Percentiles rank a stretch among this genome's conserved stretches.
These are phyloP conservation scores for Trifolium fragiferum DNA, from an alignment of 306 rosid genomes.

Conservation along the genomic window DNA sequence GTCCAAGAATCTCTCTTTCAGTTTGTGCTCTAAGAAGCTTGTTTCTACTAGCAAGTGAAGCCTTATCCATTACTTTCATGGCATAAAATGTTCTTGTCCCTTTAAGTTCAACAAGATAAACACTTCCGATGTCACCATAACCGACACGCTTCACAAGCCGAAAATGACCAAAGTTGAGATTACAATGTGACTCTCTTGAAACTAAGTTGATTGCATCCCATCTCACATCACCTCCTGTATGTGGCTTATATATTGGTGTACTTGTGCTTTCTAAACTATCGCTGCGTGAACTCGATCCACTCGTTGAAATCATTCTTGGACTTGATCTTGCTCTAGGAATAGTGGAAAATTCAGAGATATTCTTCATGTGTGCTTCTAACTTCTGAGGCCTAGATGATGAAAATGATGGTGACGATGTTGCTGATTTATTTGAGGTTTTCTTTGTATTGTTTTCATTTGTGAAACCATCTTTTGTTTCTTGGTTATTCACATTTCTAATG, in stretches of 20 bases:
- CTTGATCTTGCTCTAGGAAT: constrained; percentile 4
- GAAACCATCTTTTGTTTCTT: constrained; percentile 26
- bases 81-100: constrained; percentile 66
- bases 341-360: constrained; percentile 37
- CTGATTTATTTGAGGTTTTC: not conserved
- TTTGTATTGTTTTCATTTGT: constrained; percentile 31
- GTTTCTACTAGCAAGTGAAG: constrained; percentile 75
- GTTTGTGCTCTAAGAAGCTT: constrained; percentile 87
- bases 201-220: constrained; percentile 79
- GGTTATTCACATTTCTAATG: constrained; percentile 31
- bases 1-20: constrained; percentile 90
- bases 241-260: constrained; percentile 63
- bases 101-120: constrained; percentile 76
- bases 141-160: constrained; percentile 83
- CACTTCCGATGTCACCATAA: constrained; percentile 84
- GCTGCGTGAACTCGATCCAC: constrained; percentile 52
- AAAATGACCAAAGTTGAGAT: constrained; percentile 66
- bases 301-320: constrained; percentile 36
- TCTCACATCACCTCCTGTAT: constrained; percentile 82
- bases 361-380: constrained; percentile 34
- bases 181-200: constrained; percentile 47
- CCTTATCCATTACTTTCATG: constrained; percentile 93
- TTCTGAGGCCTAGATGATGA: constrained; percentile 36
- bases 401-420: not conserved
- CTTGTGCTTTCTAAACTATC: constrained; percentile 67